Conservation (phyloP, 164 flowering plant species). For the Sextonia rubra region DNA sequence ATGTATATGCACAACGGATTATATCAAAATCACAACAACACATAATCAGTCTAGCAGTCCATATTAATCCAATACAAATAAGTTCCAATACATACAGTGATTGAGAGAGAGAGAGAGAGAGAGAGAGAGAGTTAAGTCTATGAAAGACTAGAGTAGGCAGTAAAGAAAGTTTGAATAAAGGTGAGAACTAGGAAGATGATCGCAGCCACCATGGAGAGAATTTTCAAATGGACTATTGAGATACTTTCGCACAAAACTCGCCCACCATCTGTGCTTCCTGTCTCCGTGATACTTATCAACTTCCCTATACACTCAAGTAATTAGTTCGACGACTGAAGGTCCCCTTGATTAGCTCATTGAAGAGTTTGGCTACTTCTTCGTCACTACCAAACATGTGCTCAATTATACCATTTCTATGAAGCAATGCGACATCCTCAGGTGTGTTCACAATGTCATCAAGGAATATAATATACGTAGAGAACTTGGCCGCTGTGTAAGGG, state of each 20-base stretch:
- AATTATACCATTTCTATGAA: background rate
- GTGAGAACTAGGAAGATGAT: conserved; percentile 2
- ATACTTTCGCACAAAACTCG: background rate
- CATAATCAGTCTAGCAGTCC: too few species aligned
- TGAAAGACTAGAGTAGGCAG: too few species aligned
- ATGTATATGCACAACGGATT: too few species aligned
- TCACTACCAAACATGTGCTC: background rate
- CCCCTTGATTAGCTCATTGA: background rate
- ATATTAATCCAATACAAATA: too few species aligned
- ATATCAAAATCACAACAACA: too few species aligned
- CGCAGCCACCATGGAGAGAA: background rate
- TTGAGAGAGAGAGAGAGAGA: too few species aligned
- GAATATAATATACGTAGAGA: background rate
- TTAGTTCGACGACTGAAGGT: background rate
- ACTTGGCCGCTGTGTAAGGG: background rate
- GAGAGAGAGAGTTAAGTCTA: too few species aligned
- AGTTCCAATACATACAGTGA: too few species aligned
- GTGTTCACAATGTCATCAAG: background rate
- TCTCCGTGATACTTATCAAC: background rate
- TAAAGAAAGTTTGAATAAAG: background rate
- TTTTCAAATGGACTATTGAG: conserved; percentile 4
- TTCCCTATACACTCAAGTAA: background rate
- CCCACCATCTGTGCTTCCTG: conserved; percentile 3
- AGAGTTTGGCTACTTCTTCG: background rate
- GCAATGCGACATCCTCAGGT: background rate